Evolutionary conservation across 2,329 filamentous ascomycete species (phyloP).

Genomic region (Chaetomium globosum): DNA sequence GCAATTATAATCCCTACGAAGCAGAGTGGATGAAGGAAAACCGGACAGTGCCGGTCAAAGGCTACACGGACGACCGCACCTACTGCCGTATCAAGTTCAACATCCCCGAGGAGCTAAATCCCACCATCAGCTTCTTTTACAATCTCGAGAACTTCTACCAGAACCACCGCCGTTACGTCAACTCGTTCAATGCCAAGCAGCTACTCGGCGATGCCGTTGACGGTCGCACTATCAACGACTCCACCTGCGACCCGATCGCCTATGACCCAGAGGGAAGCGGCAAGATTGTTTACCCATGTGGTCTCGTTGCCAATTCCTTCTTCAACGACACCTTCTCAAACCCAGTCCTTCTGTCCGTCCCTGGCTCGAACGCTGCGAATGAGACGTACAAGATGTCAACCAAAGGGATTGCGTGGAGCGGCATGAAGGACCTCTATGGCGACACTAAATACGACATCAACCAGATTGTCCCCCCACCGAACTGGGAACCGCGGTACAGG

Average conservation of each 20-base stretch:
- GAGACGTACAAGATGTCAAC: constrained; percentile 74
- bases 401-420: constrained; percentile 81
- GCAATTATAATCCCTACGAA: constrained; percentile 32
- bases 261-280: constrained; percentile 49
- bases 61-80: constrained; percentile 44
- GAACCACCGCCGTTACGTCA: constrained; percentile 95
- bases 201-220: constrained; percentile 69
- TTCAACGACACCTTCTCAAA: constrained; percentile 89
- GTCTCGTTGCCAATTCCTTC: constrained; percentile 91
- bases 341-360: constrained; percentile 63
- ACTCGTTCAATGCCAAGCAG: constrained; percentile 82
- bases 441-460: constrained; percentile 64
- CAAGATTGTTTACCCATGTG: constrained; percentile 88
- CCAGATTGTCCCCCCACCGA: constrained; percentile 78
- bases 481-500: constrained; percentile 75
- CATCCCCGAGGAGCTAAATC: constrained; percentile 75
- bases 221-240: constrained; percentile 62
- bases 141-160: constrained; percentile 97
- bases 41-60: constrained; percentile 48
- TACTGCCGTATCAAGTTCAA: constrained; percentile 77
- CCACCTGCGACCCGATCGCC: constrained; percentile 75
- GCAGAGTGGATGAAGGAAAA: constrained; percentile 49
- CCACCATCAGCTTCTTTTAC: constrained; percentile 92
- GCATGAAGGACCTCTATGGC: constrained; percentile 79
- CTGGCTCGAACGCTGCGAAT: constrained; percentile 44